Percentiles rank a stretch among this genome's conserved stretches.
Conservation (phyloP, 345 rosid genomes). For the Hibiscus tridactylites region DNA sequence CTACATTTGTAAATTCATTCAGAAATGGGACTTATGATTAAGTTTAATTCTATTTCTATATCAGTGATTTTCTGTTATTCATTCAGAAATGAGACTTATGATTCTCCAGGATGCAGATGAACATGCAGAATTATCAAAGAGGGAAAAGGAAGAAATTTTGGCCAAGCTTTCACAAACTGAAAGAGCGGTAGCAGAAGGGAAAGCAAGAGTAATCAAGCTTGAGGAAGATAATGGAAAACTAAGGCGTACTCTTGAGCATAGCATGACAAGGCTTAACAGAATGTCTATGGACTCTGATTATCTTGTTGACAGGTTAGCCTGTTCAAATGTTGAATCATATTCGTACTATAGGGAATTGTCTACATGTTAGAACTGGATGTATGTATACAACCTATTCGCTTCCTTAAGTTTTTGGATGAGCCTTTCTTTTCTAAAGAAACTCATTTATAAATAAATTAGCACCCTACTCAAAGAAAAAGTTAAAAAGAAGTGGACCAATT, state of each 20-base stretch:
- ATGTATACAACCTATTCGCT: background rate
- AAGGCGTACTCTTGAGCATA: conserved; percentile 83
- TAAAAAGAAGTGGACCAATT: no score
- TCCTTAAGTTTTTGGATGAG: background rate
- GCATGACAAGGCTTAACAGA: conserved; percentile 91
- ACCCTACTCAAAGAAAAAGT: no score
- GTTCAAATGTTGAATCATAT: background rate
- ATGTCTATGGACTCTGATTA: conserved; percentile 92
- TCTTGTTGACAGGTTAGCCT: conserved; percentile 82
- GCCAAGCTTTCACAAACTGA: conserved; percentile 57
- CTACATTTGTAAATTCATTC: background rate
- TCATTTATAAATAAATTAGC: background rate
- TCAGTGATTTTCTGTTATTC: background rate
- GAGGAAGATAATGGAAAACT: conserved; percentile 84
- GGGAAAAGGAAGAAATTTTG: conserved; percentile 61
- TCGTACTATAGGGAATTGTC: background rate
- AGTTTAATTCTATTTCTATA: background rate
- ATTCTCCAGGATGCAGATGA: conserved; percentile 49
- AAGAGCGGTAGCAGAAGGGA: conserved; percentile 50
- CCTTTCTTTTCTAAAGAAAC: background rate
- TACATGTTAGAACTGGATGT: background rate
- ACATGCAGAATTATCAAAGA: conserved; percentile 41
- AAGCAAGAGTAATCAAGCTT: conserved; percentile 61
- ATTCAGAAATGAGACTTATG: no score
- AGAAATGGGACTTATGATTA: background rate